Evolutionary conservation across 768 basidiomycete species (phyloP).

Genomic region (Pisolithus albus): DNA sequence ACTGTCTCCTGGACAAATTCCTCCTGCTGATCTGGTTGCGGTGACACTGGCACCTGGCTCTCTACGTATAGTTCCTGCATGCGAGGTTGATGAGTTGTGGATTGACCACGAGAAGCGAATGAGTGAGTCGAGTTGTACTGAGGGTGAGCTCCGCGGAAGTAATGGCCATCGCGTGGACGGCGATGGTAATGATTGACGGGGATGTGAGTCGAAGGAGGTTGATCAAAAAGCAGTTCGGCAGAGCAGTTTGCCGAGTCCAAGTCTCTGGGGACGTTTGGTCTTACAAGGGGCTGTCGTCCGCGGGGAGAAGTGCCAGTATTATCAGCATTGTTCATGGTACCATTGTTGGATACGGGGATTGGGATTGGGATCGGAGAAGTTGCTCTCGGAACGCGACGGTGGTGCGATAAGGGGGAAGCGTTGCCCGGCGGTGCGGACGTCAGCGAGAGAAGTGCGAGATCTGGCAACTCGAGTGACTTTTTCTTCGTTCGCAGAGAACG

Average conservation of each 20-base stretch:
- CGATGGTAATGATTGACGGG: conserved; percentile 28
- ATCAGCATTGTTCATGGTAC: conserved; percentile 29
- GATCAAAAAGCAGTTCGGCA: conserved; percentile 34
- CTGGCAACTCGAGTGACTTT: conserved; percentile 69
- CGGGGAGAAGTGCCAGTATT: conserved; percentile 31
- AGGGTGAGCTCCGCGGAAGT: conserved; percentile 29
- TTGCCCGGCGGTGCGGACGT: conserved; percentile 37
- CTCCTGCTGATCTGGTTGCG: conserved; percentile 23
- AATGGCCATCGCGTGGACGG: conserved; percentile 27
- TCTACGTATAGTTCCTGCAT: conserved; percentile 42
- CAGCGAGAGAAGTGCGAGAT: conserved; percentile 50
- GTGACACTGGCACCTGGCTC: conserved; percentile 27
- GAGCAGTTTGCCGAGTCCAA: conserved; percentile 28
- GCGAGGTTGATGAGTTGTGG: conserved; percentile 27
- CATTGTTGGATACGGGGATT: conserved; percentile 32
- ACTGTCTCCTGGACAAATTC: conserved; percentile 54
- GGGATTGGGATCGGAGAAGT: conserved; percentile 48
- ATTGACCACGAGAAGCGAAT: conserved; percentile 30
- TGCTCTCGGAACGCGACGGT: conserved; percentile 34
- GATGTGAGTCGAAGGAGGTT: conserved; percentile 39
- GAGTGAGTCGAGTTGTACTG: conserved; percentile 41
- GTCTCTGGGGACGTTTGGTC: conserved; percentile 19
- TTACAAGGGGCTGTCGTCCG: conserved; percentile 27
- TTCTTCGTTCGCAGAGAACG: conserved; percentile 61
- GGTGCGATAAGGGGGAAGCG: conserved; percentile 35